Base-by-base conservation (phyloP, 805 yeast species). In the Wickerhamiella kazuoi region DNA sequence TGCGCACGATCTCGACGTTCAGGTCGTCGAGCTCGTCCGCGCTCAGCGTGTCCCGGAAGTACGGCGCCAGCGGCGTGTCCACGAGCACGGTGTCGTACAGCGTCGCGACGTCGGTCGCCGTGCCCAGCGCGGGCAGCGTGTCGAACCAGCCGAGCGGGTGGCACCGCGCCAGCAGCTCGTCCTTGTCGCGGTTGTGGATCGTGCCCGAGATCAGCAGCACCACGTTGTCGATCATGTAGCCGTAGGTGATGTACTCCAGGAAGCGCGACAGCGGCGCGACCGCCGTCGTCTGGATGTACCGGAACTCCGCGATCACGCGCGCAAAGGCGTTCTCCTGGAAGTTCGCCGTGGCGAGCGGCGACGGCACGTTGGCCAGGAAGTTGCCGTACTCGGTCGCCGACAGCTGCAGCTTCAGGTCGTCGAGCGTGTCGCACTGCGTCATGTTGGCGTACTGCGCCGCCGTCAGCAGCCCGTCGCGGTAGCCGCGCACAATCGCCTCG, bases 71-170 rank as follows among this genome's bases (percentile, higher is more conserved):
- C 4, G 99, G 99, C 5, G 98, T 90, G 61, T 90, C 99, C 40
- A 90, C 78, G 43, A 90, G 66, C 13, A 90, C 98, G 1, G 93
- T 80, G 52, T 79, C 79, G 63, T 87, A 90, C 51, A 90, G 68
- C n/a, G 90, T 74, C 51, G 84, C 94, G 41, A 87, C 74, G 59
- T 87, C 97, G 2, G 95, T 83, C 36, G 97, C 96, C 37, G 87
- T 90, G 14, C 90, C 73, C 42, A 90, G 68, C 0, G 97, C 87
- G 28, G 98, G 98, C 49, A 90, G 71, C 6, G 97, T 87, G 50
- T 90, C 98, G 54, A 90, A 90, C 95, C 96, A 86, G 34, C 99
- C 99, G 50, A 90, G 67, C 0, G 98, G 98, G 57, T 90, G 94
- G 57, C 95, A 84, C 56, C 95, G 76, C 43, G 75, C 74, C 52